Conservation (phyloP, 129 eudicot species). For the Scalesia atractyloides region DNA sequence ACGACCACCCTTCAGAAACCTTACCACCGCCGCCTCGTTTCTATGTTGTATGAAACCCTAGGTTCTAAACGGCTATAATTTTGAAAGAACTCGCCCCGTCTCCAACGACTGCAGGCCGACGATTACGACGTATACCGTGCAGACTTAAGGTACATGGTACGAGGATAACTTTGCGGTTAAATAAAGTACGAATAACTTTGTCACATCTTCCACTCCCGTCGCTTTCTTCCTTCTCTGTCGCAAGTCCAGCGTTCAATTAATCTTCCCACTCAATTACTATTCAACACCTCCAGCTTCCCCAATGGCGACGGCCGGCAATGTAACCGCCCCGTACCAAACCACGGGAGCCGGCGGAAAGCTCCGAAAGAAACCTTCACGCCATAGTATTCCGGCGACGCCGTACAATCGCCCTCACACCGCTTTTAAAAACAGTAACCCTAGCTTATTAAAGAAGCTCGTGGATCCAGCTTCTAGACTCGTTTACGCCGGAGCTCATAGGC, state of each 20-base stretch:
- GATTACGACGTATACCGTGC: no score
- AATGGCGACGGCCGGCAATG: constrained; percentile 69
- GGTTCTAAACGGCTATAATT: no score
- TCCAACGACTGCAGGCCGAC: no score
- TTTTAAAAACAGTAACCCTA: constrained; percentile 42
- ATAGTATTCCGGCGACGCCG: constrained; percentile 58
- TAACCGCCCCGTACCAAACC: constrained; percentile 32
- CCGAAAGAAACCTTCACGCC: constrained; percentile 54
- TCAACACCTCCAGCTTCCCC: constrained; percentile 17
- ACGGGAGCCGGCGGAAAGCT: constrained; percentile 67
- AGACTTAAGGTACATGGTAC: no score
- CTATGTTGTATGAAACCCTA: no score
- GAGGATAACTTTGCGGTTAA: no score
- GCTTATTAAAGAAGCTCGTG: constrained; percentile 61
- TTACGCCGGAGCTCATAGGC: constrained; percentile 60
- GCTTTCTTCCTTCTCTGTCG: not conserved
- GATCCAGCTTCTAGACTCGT: constrained; percentile 80
- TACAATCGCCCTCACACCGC: constrained; percentile 72
- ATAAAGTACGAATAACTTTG: no score
- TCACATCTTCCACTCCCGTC: no score
- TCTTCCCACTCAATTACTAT: not conserved
- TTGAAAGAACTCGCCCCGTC: no score
- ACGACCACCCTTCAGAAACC: no score
- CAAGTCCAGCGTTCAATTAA: not conserved
- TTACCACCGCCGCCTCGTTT: no score